Percentiles rank a stretch among this genome's conserved stretches.
Evolutionary conservation across 1,284 basidiomycete species (phyloP).

Genomic region (Boletellus sp.): DNA sequence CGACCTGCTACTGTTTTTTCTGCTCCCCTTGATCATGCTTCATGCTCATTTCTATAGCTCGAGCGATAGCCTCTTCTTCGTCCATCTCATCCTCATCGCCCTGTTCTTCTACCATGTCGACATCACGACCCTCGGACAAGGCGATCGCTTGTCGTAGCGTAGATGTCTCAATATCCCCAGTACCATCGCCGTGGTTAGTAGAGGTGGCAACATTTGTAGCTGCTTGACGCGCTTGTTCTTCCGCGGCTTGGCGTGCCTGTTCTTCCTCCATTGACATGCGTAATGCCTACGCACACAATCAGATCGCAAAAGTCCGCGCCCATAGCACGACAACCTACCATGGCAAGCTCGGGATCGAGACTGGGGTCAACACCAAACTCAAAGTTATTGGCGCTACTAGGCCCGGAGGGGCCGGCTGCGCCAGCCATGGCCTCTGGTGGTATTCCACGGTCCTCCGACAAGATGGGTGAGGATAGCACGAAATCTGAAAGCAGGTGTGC

Average conservation of each 20-base stretch:
- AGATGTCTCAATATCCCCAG: slow-evolving; percentile 45
- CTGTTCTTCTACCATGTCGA: slow-evolving; percentile 36
- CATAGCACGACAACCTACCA: slow-evolving; percentile 52
- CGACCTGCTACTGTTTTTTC: slow-evolving; percentile 27
- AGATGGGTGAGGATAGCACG: slow-evolving; percentile 78
- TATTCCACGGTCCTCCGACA: slow-evolving; percentile 76
- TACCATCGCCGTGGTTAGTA: slow-evolving; percentile 27
- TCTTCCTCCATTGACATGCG: slow-evolving; percentile 99
- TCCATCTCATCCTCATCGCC: slow-evolving; percentile 46
- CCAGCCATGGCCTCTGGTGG: slow-evolving; percentile 59
- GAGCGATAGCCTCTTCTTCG: slow-evolving; percentile 54
- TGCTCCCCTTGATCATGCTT: slow-evolving; percentile 40
- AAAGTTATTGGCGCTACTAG: slow-evolving; percentile 56
- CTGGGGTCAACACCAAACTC: slow-evolving; percentile 94
- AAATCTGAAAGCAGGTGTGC: slow-evolving; percentile 81
- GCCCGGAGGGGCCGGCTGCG: slow-evolving; percentile 44
- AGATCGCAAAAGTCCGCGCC: background rate
- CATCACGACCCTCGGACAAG: slow-evolving; percentile 48
- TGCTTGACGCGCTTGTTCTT: slow-evolving; percentile 35
- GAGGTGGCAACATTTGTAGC: slow-evolving; percentile 31
- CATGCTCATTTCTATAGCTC: slow-evolving; percentile 62
- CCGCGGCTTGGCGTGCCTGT: slow-evolving; percentile 82
- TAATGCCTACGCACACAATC: slow-evolving; percentile 61
- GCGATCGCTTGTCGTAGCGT: slow-evolving; percentile 64
- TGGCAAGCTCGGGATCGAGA: slow-evolving; percentile 94